Base-by-base conservation (phyloP, 2,329 filamentous ascomycete species). In the Shiraia bambusicola region DNA sequence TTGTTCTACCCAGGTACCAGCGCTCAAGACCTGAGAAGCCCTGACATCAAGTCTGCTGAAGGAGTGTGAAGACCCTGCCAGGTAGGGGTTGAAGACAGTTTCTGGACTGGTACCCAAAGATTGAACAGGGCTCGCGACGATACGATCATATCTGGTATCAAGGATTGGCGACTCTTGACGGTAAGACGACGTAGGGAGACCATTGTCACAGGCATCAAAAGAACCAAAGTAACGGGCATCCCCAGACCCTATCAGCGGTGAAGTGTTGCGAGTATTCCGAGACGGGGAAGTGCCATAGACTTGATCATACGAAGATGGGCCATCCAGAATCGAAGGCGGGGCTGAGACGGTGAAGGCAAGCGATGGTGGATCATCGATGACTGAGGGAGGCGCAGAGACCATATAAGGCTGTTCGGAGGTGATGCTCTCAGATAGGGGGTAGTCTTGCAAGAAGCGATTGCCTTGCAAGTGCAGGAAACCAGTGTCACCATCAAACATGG, bases 1-100 rank as follows among this genome's bases (percentile, higher is more conserved):
- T 13, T 61, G 56, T 10, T 66, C 64, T 25, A 46, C 52, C 60
- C 60, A 66, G 26, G 52, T 55, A 6, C 62, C 61, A 13, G 59
- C 42, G 12, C 59, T 62, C 1, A 67, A 57, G 11, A 57, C 58
- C 25, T 65, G 53, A 14, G 64, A 65, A 13, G 54, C 48, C 30
- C 52, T 50, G 19, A 65, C 49, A n/a, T 66, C 64, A 11, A 56
- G 47, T 7, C 42, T 42, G 34, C 54, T 64, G 39, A 67, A 66
- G 12, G 59, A 50, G 22, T 65, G 53, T 3, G 51, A 51, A 0
- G 63, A 64, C 11, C 49, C 50, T n/a, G 55, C 44, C 9, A 66
- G 30, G 37, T 59, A 45, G 2, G 63, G 63, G 33, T 66, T 67
- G 45, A 61, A 56, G 8, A 61, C 37, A 2, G 52, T 47, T n/a